These are phyloP conservation scores for Calonectria ilicicola DNA, from an alignment of 2,329 filamentous ascomycete species.

Conservation along the genomic window DNA sequence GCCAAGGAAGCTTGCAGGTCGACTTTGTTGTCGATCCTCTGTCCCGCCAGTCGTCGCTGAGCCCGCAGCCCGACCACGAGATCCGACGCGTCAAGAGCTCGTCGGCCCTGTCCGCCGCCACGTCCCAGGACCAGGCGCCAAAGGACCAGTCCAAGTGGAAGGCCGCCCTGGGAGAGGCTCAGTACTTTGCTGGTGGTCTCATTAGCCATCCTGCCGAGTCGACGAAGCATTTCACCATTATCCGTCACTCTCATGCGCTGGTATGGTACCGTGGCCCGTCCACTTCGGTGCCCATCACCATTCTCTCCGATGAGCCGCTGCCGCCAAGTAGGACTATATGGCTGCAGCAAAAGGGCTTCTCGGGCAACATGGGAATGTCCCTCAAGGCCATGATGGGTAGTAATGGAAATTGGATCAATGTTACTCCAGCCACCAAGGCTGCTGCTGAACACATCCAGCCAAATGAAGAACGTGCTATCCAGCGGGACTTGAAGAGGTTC, in stretches of 20 bases:
- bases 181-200: conserved; percentile 74
- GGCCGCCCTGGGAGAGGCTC: conserved; percentile 66
- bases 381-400: conserved; percentile 72
- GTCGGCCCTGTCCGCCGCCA: conserved; percentile 40
- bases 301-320: conserved; percentile 70
- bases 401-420: conserved; percentile 73
- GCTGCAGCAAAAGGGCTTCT: conserved; percentile 76
- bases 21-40: conserved; percentile 41
- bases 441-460: conserved; percentile 61
- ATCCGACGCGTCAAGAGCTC: conserved; percentile 49
- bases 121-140: conserved; percentile 23
- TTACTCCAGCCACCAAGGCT: conserved; percentile 69
- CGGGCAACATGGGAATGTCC: conserved; percentile 76
- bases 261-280: conserved; percentile 75
- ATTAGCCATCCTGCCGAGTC: conserved; percentile 73
- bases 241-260: conserved; percentile 73
- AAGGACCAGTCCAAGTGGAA: conserved; percentile 55
- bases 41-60: conserved; percentile 27
- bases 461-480: conserved; percentile 73
- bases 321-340: conserved; percentile 71
- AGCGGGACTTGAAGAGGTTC: conserved; percentile 76
- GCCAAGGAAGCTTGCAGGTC: conserved; percentile 31
- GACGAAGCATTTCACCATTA: conserved; percentile 73
- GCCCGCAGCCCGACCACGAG: conserved; percentile 33
- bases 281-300: conserved; percentile 73